phyloP scores from a whole-genome alignment of 164 flowering plant species.

The Taxillus chinensis region DNA sequence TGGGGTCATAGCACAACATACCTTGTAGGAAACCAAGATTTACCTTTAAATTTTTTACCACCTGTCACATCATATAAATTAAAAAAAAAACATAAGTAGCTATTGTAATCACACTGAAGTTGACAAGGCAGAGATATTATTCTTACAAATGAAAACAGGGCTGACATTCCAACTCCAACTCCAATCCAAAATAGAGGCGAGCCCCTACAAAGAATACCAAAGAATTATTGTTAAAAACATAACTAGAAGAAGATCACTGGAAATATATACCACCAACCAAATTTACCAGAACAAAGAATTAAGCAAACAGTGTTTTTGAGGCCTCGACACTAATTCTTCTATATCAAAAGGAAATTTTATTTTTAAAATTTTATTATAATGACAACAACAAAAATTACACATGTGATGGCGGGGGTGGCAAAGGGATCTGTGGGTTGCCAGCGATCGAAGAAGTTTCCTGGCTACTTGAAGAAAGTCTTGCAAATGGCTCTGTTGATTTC shows the following conservation, averaged over 20 bases:
- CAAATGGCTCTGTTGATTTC: conserved; percentile 30
- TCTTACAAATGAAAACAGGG: conserved; percentile 78
- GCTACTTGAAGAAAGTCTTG: conserved; percentile 47
- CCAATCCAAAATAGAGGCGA: conserved; percentile 96
- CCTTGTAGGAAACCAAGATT: conserved; percentile 18
- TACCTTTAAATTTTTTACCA: conserved; percentile 54
- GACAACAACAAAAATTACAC: conserved; percentile 27
- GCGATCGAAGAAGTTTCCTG: conserved; percentile 65
- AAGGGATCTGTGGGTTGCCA: conserved; percentile 40
- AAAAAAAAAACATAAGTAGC: conserved; percentile 11
- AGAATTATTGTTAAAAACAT: neutral
- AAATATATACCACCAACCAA: neutral
- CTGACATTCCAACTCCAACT: conserved; percentile 90
- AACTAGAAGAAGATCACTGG: neutral
- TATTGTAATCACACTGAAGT: neutral
- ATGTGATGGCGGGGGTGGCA: conserved; percentile 57
- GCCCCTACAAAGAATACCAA: conserved; percentile 38
- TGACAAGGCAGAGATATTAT: neutral
- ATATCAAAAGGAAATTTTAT: neutral
- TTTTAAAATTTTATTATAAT: neutral
- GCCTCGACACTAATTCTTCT: neutral
- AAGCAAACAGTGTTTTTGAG: no score
- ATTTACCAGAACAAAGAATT: neutral
- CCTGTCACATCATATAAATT: conserved; percentile 34
- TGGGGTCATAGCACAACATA: neutral